These are phyloP conservation scores for Phaffomyces opuntiae DNA, from an alignment of 805 yeast species.

Conservation along the genomic window DNA sequence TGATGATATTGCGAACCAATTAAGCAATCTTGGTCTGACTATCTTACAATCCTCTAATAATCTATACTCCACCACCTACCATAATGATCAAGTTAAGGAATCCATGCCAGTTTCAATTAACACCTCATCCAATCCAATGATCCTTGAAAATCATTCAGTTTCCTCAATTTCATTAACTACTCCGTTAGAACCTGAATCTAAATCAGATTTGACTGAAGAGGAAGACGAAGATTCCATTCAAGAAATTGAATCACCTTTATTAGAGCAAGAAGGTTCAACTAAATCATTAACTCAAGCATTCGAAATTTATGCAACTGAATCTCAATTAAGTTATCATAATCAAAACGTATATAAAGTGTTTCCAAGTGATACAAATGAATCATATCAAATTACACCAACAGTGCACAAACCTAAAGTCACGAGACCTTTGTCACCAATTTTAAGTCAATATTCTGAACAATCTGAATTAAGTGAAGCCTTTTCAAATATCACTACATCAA, in stretches of 20 bases:
- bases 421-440: conserved; percentile 9
- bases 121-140: neutral
- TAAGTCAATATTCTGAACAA: conserved; percentile 21
- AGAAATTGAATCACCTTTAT: neutral
- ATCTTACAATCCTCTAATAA: neutral
- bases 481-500: conserved; percentile 8
- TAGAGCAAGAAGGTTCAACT: neutral
- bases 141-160: too few relatives aligned
- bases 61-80: neutral
- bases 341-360: conserved; percentile 13
- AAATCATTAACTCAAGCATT: neutral
- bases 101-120: neutral
- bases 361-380: conserved; percentile 13
- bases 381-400: conserved; percentile 13
- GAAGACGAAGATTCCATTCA: neutral
- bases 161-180: too few relatives aligned
- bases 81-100: neutral
- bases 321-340: conserved; percentile 13
- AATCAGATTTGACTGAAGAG: neutral
- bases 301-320: neutral
- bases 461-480: conserved; percentile 21
- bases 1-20: conserved; percentile 2
- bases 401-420: neutral
- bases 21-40: conserved; percentile 1
- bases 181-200: neutral